Base-by-base conservation (phyloP, 2,329 filamentous ascomycete species). In the Penicillium vulpinum region DNA sequence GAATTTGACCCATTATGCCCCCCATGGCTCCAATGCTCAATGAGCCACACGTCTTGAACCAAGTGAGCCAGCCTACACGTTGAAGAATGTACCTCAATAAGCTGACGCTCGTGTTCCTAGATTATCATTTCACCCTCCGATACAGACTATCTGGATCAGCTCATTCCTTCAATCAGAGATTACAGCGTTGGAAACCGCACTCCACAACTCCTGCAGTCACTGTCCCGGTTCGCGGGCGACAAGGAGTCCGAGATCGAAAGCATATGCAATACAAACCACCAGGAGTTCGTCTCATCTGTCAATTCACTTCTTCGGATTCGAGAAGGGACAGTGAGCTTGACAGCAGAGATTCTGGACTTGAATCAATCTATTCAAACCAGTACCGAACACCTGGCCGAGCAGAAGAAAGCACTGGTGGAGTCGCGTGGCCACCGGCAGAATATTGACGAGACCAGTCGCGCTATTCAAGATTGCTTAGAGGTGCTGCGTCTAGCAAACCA, bases 311-410 rank as follows among this genome's bases (percentile, higher is more conserved):
- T 97, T 66, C 85, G 86, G 57, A 92, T 97, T 50, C 88, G 93
- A 52, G 91, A 97, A 74, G 92, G 91, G 39, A 97, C 93, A 0
- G 91, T 96, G 39, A 83, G 85, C 44, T 80, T 99, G 68, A 97
- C 93, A 1, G 85, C 88, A 38, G 93, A 99, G 73, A 97, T 99
- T 57, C 80, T 99, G 61, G 86, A 91, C 65, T 82, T 99, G 56
- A 97, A 96, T 70, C 89, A 96, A 73, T 95, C 92, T 8, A 97
- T 99, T 53, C 93, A 97, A 76, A 83, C 88, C 45, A 97, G 92
- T 71, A 97, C 94, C 0, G 92, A 97, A 78, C 92, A 92, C 73
- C 81, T 99, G 35, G 93, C 93, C 0, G 89, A 91, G 69, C 93
- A 97, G 76, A 99, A 99, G 77, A 92, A 92, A 73, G 90, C 89